Evolutionary conservation across 2,329 filamentous ascomycete genomes (phyloP).

Genomic region (Elsinoe perseae): DNA sequence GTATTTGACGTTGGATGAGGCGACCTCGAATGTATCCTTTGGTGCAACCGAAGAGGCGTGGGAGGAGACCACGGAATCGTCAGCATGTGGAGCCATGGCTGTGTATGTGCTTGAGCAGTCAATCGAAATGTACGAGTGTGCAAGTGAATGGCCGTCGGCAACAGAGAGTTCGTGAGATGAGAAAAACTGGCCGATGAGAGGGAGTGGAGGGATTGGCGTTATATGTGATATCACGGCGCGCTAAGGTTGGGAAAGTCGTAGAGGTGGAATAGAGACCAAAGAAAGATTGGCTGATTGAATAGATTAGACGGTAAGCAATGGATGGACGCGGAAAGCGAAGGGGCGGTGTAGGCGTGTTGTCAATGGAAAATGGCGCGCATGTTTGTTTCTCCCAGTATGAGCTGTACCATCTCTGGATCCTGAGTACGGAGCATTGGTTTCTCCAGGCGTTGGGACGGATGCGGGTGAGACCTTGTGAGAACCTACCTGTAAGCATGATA

Average conservation of each 20-base stretch:
- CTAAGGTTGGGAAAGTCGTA: neutral
- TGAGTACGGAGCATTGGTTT: slow-evolving; percentile 13
- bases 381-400: slow-evolving; percentile 17
- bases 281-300: neutral
- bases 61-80: slow-evolving; percentile 40
- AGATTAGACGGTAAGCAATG: neutral
- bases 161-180: neutral
- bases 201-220: neutral
- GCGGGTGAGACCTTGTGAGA: neutral
- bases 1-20: slow-evolving; percentile 88
- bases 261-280: neutral
- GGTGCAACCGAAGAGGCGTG: slow-evolving; percentile 31
- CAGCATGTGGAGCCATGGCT: slow-evolving; percentile 90
- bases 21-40: slow-evolving; percentile 59
- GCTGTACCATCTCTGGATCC: slow-evolving; percentile 8
- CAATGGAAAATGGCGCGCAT: slow-evolving; percentile 15
- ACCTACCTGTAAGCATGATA: neutral
- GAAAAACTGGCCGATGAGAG: neutral
- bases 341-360: slow-evolving; percentile 3
- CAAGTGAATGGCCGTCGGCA: neutral
- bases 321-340: slow-evolving; percentile 11
- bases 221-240: neutral
- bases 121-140: too few species aligned
- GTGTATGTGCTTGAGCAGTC: neutral
- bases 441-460: slow-evolving; percentile 14